Evolutionary conservation across 1,284 basidiomycete genomes (phyloP).

Genomic region (Grifola frondosa): DNA sequence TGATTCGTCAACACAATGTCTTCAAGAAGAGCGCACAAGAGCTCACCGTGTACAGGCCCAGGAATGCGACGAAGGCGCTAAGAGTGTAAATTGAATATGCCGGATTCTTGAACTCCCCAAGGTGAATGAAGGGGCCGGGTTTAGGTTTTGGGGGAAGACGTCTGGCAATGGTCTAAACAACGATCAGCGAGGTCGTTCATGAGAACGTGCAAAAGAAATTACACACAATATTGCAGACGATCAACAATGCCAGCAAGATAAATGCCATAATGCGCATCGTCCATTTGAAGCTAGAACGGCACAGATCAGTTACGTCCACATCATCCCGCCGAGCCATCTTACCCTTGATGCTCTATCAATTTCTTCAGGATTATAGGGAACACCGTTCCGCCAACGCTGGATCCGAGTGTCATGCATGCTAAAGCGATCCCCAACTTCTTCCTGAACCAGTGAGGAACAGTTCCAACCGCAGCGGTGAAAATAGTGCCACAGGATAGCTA

Average conservation of each 20-base stretch:
- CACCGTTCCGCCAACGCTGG: slow-evolving; percentile 44
- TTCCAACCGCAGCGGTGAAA: slow-evolving; percentile 43
- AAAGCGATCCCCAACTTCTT: slow-evolving; percentile 40
- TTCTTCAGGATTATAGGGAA: slow-evolving; percentile 44
- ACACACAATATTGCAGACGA: slow-evolving; percentile 42
- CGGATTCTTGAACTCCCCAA: slow-evolving; percentile 44
- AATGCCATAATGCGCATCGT: slow-evolving; percentile 59
- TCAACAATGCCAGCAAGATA: slow-evolving; percentile 44
- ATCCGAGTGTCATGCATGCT: slow-evolving; percentile 40
- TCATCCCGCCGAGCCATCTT: no score
- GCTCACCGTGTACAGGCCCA: slow-evolving; percentile 58
- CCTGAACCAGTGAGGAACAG: slow-evolving; percentile 51
- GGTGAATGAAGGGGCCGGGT: slow-evolving; percentile 50
- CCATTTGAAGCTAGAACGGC: slow-evolving; percentile 59
- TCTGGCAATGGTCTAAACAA: slow-evolving; percentile 41
- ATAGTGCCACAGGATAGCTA: slow-evolving; percentile 35
- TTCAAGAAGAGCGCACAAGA: background rate
- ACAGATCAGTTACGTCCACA: background rate
- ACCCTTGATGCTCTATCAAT: slow-evolving; percentile 38
- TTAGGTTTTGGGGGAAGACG: slow-evolving; percentile 49
- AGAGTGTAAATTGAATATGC: slow-evolving; percentile 44
- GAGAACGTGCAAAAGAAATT: slow-evolving; percentile 19
- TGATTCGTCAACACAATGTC: no score
- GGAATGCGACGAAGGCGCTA: slow-evolving; percentile 45
- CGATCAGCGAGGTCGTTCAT: background rate